A percentile compares a stretch with the other conserved stretches of the same genome.
phyloP scores from a whole-genome alignment of 2,329 filamentous ascomycete species.

The Clarireedia monteithiana region DNA sequence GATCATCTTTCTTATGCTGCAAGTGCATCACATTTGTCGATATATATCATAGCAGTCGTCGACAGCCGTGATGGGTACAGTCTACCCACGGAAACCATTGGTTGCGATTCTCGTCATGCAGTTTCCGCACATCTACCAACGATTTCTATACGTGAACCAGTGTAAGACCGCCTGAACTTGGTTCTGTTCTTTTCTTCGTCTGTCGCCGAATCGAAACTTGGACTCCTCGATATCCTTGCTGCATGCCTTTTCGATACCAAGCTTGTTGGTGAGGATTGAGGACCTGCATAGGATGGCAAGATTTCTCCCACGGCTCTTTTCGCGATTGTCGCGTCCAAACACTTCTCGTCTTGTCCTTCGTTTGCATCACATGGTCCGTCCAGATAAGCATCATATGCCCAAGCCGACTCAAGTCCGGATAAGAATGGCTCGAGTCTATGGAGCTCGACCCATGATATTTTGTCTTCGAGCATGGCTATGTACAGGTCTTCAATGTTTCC shows the following conservation, averaged over 20 bases:
- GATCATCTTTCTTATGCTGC: too few relatives aligned
- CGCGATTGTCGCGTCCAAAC: neutral
- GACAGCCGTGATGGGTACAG: too few relatives aligned
- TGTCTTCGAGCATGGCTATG: conserved; percentile 47
- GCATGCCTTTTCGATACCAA: conserved; percentile 41
- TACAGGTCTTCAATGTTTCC: conserved; percentile 53
- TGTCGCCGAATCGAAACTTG: conserved; percentile 36
- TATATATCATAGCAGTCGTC: too few relatives aligned
- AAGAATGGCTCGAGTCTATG: conserved; percentile 40
- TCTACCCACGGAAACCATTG: too few relatives aligned
- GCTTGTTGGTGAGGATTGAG: conserved; percentile 13
- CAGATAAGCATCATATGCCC: conserved; percentile 43
- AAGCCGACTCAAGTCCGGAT: conserved; percentile 46
- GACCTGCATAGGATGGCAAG: conserved; percentile 14
- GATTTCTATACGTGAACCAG: conserved; percentile 19
- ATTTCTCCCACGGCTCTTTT: conserved; percentile 39
- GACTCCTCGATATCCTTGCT: conserved; percentile 44
- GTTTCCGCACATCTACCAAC: conserved; percentile 24
- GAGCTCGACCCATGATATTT: conserved; percentile 45
- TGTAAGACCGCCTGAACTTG: conserved; percentile 23
- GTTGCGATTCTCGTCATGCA: conserved; percentile 9
- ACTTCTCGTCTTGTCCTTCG: neutral
- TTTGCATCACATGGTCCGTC: conserved; percentile 31
- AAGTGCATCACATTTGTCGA: too few relatives aligned
- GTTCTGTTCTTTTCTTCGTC: conserved; percentile 23